phyloP scores from a whole-genome alignment of 192 early-diverging fungal species.

The Backusella psychrophila region DNA sequence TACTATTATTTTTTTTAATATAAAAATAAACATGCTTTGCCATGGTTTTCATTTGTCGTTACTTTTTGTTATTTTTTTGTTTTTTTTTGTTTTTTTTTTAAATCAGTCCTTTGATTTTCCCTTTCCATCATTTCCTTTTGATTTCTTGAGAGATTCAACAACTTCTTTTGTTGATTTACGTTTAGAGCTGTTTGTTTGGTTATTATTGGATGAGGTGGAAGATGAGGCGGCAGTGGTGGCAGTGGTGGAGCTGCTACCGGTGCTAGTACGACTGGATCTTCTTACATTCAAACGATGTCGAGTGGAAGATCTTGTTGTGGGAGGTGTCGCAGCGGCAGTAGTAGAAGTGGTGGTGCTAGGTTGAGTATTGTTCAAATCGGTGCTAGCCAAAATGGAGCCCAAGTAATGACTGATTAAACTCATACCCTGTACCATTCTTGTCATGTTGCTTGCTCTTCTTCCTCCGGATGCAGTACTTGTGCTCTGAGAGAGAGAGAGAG shows the following conservation, averaged over 20 bases:
- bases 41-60: background rate
- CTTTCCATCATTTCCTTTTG: background rate
- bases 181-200: background rate
- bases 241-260: background rate
- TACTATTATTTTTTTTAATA: background rate
- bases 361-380: conserved; percentile 11
- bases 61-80: too few species aligned
- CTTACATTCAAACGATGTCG: background rate
- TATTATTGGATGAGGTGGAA: background rate
- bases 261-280: background rate
- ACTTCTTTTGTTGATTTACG: background rate
- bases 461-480: background rate
- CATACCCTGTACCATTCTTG: conserved; percentile 33
- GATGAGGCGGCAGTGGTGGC: background rate
- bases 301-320: background rate
- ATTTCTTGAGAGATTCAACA: background rate
- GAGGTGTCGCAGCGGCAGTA: background rate
- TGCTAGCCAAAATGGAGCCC: conserved; percentile 29
- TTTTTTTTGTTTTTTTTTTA: background rate
- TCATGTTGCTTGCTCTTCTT: conserved; percentile 8
- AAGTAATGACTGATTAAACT: conserved; percentile 33
- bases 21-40: too few species aligned
- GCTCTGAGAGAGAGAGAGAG: background rate
- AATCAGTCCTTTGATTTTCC: conserved; percentile 1
- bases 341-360: background rate